Evolutionary conservation across 495 filamentous ascomycete species (phyloP).

Genomic region (Amphirosellinia nigrospora): DNA sequence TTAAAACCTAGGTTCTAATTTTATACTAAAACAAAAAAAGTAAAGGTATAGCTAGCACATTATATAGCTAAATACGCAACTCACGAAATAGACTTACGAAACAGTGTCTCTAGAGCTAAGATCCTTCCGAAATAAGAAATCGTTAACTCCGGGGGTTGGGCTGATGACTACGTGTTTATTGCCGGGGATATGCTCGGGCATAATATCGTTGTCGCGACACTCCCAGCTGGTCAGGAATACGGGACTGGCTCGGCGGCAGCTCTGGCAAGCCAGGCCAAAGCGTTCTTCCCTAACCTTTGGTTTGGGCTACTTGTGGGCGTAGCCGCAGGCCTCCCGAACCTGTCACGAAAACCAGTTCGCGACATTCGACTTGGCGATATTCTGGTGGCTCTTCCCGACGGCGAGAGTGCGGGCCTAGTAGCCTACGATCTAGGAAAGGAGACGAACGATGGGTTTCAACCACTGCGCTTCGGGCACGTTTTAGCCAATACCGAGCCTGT

Average conservation of each 20-base stretch:
- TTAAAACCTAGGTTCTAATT: no score
- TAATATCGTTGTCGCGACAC: conserved; percentile 50
- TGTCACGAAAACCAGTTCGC: conserved; percentile 30
- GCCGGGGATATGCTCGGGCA: conserved; percentile 46
- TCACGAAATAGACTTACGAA: no score
- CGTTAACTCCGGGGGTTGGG: conserved; percentile 30
- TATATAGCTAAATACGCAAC: no score
- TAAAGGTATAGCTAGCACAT: no score
- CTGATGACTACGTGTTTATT: conserved; percentile 46
- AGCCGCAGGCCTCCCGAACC: conserved; percentile 34
- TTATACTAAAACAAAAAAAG: no score
- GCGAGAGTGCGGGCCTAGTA: conserved; percentile 30
- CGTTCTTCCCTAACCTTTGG: conserved; percentile 45
- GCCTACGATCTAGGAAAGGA: conserved; percentile 35
- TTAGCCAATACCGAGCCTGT: conserved; percentile 35
- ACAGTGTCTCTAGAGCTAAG: no score
- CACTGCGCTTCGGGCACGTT: conserved; percentile 29
- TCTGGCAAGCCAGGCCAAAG: conserved; percentile 47
- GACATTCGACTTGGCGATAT: conserved; percentile 53
- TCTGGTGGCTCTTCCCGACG: conserved; percentile 37
- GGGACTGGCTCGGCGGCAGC: conserved; percentile 46
- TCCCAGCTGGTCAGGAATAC: conserved; percentile 44
- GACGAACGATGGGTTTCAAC: conserved; percentile 30
- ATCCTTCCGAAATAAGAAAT: no score
- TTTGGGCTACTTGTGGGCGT: conserved; percentile 49